phyloP scores from a whole-genome alignment of 345 rosid species.

The Populus nigra region DNA sequence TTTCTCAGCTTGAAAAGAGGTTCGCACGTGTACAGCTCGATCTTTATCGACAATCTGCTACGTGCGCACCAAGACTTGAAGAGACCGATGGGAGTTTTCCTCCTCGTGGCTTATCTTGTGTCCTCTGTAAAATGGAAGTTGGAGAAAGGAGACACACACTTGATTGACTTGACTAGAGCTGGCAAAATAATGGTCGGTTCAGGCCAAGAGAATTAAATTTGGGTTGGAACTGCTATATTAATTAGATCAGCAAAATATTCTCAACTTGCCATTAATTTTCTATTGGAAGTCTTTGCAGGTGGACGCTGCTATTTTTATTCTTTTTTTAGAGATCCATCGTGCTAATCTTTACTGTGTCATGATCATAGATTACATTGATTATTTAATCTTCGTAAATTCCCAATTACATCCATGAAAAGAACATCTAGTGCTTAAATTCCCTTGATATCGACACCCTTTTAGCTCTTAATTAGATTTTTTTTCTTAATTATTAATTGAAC shows the following conservation, averaged over 20 bases:
- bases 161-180: slow-evolving; percentile 14
- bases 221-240: neutral
- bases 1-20: slow-evolving; percentile 6
- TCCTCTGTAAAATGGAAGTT: neutral
- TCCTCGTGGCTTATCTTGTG: neutral
- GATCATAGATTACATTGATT: neutral
- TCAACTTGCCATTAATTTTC: neutral
- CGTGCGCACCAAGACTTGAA: slow-evolving; percentile 24
- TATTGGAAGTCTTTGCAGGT: neutral
- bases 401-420: neutral
- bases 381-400: neutral
- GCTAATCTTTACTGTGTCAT: neutral
- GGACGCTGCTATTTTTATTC: neutral
- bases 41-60: slow-evolving; percentile 23
- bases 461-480: neutral
- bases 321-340: neutral
- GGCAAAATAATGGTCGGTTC: slow-evolving; percentile 1
- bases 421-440: neutral
- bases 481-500: neutral
- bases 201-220: slow-evolving; percentile 2
- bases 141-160: neutral
- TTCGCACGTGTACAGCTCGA: slow-evolving; percentile 66
- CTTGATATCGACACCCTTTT: neutral
- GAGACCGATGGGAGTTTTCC: neutral
- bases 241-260: neutral